A percentile compares a stretch with the other conserved stretches of the same genome.
Conservation (phyloP, 2,329 filamentous ascomycete genomes). For the Podosphaera fusca region DNA sequence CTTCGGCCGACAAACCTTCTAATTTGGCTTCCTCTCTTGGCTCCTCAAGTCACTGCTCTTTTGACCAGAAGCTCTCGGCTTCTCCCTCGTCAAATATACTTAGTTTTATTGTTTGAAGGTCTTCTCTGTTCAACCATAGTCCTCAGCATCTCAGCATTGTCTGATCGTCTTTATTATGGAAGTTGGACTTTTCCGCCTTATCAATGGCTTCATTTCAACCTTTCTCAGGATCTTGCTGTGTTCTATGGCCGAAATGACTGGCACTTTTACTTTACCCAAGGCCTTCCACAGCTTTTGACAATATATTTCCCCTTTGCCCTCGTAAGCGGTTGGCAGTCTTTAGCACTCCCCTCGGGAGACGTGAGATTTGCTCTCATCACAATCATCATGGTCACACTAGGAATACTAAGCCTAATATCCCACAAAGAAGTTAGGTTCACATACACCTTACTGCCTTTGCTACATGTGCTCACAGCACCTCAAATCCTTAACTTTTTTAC, state of each 20-base stretch:
- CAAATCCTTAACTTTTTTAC: constrained; percentile 41
- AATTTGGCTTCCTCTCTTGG: constrained; percentile 52
- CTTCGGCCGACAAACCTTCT: constrained; percentile 75
- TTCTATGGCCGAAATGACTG: constrained; percentile 82
- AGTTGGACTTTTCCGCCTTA: constrained; percentile 74
- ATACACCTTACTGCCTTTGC: constrained; percentile 69
- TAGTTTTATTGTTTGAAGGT: constrained; percentile 37
- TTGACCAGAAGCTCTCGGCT: constrained; percentile 17
- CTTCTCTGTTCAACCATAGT: constrained; percentile 39
- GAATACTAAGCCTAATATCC: constrained; percentile 50
- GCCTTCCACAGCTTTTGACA: constrained; percentile 65
- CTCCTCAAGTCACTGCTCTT: constrained; percentile 25
- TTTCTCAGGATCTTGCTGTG: constrained; percentile 64
- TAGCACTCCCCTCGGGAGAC: constrained; percentile 15
- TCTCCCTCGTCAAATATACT: constrained; percentile 15
- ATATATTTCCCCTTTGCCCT: constrained; percentile 59
- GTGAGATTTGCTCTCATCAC: constrained; percentile 23
- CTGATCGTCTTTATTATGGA: constrained; percentile 62
- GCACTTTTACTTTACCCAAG: constrained; percentile 87
- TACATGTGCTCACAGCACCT: constrained; percentile 58
- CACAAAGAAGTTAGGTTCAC: constrained; percentile 98
- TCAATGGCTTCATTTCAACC: constrained; percentile 75
- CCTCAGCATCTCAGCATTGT: constrained; percentile 37
- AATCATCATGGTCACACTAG: constrained; percentile 34
- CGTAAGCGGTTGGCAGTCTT: constrained; percentile 30